Evolutionary conservation across 306 rosid genomes (phyloP).

Genomic region (Senna siamea): DNA sequence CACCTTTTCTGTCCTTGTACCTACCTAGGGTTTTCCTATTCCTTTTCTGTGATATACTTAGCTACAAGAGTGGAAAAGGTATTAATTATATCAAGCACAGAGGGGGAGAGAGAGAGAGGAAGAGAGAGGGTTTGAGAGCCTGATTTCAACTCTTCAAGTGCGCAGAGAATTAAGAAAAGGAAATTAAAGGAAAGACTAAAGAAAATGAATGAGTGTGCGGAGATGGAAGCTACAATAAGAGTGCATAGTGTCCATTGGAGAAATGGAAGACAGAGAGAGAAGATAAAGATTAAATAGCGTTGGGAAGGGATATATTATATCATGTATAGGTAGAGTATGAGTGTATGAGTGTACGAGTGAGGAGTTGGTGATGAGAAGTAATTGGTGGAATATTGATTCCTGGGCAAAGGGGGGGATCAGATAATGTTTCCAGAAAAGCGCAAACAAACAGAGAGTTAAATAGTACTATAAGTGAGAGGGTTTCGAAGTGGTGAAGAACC

Average conservation of each 20-base stretch:
- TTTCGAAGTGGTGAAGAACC: constrained; percentile 40
- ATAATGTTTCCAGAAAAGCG: constrained; percentile 41
- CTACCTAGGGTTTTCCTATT: background rate
- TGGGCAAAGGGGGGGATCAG: constrained; percentile 28
- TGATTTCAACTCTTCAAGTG: no score
- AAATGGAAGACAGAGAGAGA: constrained; percentile 4
- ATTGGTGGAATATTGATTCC: constrained; percentile 34
- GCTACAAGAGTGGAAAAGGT: background rate
- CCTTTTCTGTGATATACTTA: background rate
- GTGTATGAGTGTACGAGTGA: no score
- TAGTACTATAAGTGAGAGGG: background rate
- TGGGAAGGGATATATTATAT: no score
- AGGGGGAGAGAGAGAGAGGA: background rate
- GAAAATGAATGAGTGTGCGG: background rate
- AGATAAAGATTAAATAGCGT: no score
- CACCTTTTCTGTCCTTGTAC: no score
- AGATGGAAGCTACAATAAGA: background rate
- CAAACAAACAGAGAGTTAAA: constrained; percentile 47
- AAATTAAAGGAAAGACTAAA: background rate
- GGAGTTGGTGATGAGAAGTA: no score
- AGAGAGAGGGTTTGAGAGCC: background rate
- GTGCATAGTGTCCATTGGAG: background rate
- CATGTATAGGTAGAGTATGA: no score
- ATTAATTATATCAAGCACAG: background rate
- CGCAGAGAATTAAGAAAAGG: no score